These are phyloP conservation scores for Oehlia diaphana DNA, from an alignment of 192 early-diverging fungal genomes.

Conservation along the genomic window DNA sequence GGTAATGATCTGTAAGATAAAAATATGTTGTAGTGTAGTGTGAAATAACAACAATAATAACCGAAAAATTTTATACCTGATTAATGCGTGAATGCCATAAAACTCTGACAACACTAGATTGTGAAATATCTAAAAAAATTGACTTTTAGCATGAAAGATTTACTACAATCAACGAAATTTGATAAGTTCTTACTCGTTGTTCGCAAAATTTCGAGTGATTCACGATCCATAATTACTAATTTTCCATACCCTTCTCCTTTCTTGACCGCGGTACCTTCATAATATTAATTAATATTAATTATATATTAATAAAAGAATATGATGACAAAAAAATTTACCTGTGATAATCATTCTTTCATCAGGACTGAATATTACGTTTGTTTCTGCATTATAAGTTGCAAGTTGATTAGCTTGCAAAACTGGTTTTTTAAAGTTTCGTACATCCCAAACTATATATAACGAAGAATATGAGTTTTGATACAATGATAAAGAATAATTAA, in stretches of 20 bases:
- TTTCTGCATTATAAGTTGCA: slow-evolving; percentile 66
- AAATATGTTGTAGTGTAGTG: neutral
- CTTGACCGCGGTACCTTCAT: slow-evolving; percentile 59
- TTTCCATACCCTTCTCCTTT: slow-evolving; percentile 70
- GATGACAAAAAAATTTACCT: slow-evolving; percentile 40
- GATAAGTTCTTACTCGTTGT: slow-evolving; percentile 46
- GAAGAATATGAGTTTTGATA: neutral
- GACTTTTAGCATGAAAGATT: neutral
- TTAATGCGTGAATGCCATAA: slow-evolving; percentile 89
- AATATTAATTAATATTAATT: neutral
- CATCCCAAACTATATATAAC: slow-evolving; percentile 75
- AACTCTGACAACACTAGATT: slow-evolving; percentile 69
- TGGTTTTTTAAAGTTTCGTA: slow-evolving; percentile 71
- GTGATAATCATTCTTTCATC: slow-evolving; percentile 76
- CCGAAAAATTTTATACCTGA: slow-evolving; percentile 43
- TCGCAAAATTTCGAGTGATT: slow-evolving; percentile 54
- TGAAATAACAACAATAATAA: neutral
- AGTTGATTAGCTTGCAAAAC: slow-evolving; percentile 58
- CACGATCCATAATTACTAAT: slow-evolving; percentile 64
- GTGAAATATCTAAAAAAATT: slow-evolving; percentile 36
- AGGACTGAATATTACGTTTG: slow-evolving; percentile 83
- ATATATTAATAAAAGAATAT: neutral
- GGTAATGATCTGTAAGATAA: slow-evolving; percentile 61
- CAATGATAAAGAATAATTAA: neutral
- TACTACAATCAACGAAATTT: neutral